phyloP scores from a whole-genome alignment of 2,329 filamentous ascomycete species.

The Didymella sp. region DNA sequence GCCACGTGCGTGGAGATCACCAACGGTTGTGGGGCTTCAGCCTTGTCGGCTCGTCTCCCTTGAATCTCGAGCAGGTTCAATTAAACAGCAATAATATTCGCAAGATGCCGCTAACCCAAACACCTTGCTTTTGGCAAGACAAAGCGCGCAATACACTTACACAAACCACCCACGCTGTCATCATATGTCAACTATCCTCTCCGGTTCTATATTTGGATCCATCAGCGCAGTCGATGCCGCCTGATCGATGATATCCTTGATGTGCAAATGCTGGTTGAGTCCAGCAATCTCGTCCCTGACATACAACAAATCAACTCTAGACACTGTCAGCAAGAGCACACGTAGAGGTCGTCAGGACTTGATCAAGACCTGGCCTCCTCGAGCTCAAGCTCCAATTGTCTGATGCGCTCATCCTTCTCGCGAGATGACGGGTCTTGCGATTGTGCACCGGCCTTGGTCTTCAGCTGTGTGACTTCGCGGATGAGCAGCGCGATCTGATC shows the following conservation, averaged over 20 bases:
- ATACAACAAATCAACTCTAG: slow-evolving; percentile 3
- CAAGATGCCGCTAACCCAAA: slow-evolving; percentile 22
- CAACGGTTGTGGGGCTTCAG: slow-evolving; percentile 17
- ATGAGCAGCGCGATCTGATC: slow-evolving; percentile 75
- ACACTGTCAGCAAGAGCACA: not conserved
- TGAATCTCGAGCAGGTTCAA: not conserved
- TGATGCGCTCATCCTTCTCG: slow-evolving; percentile 52
- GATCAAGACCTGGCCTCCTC: slow-evolving; percentile 50
- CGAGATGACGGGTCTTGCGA: slow-evolving; percentile 37
- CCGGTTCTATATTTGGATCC: slow-evolving; percentile 9
- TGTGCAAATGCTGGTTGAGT: slow-evolving; percentile 15
- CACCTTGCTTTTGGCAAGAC: slow-evolving; percentile 21
- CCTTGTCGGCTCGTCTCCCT: slow-evolving; percentile 5
- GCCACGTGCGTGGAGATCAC: slow-evolving; percentile 13
- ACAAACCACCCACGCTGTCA: slow-evolving; percentile 17
- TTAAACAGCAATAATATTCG: slow-evolving; percentile 14
- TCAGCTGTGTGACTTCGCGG: slow-evolving; percentile 68
- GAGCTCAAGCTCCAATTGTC: slow-evolving; percentile 51
- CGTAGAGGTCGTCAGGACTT: slow-evolving; percentile 6
- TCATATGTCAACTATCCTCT: slow-evolving; percentile 14
- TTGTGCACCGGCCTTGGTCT: slow-evolving; percentile 70
- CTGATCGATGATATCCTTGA: slow-evolving; percentile 8
- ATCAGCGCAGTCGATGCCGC: slow-evolving; percentile 7
- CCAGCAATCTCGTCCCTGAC: slow-evolving; percentile 14
- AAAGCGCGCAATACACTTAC: slow-evolving; percentile 19